Evolutionary conservation across 352 stramenopile species (phyloP).

Genomic region (Chrysophaeum taylorii): DNA sequence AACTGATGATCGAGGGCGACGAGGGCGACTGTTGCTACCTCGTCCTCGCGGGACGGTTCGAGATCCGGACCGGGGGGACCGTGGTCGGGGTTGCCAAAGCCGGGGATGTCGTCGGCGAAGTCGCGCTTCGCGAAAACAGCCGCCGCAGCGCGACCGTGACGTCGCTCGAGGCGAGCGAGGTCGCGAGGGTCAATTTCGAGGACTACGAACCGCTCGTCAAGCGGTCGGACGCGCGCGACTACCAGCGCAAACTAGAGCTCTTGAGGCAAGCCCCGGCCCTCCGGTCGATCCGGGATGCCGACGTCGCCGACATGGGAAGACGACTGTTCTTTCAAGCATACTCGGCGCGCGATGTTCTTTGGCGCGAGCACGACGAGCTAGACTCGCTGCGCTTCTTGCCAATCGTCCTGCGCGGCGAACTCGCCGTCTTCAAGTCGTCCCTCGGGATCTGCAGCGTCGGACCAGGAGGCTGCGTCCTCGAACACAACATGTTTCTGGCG

Average conservation of each 20-base stretch:
- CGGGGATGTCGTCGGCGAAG: not conserved
- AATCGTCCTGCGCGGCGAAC: not conserved
- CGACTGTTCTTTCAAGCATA: not conserved
- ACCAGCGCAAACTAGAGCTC: not conserved
- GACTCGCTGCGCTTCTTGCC: not conserved
- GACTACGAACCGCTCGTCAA: not conserved
- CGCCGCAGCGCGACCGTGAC: not conserved
- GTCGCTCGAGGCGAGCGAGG: not conserved
- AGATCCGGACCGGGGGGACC: not conserved
- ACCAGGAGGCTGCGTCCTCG: not conserved
- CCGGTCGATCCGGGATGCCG: not conserved
- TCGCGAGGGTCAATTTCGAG: not conserved
- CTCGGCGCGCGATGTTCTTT: not conserved
- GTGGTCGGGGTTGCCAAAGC: not conserved
- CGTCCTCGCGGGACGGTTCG: slow-evolving; percentile 1
- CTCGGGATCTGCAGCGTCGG: not conserved
- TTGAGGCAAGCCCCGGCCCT: not conserved
- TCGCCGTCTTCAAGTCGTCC: not conserved
- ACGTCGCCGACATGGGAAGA: not conserved
- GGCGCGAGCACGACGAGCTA: not conserved
- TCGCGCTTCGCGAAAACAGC: not conserved
- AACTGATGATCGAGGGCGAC: not conserved
- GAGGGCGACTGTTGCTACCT: not conserved
- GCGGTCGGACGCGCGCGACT: not conserved
- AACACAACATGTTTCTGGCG: not conserved